Base-by-base conservation (phyloP, 1,139 yeast genomes). In the Eremothecium sinecaudum region DNA sequence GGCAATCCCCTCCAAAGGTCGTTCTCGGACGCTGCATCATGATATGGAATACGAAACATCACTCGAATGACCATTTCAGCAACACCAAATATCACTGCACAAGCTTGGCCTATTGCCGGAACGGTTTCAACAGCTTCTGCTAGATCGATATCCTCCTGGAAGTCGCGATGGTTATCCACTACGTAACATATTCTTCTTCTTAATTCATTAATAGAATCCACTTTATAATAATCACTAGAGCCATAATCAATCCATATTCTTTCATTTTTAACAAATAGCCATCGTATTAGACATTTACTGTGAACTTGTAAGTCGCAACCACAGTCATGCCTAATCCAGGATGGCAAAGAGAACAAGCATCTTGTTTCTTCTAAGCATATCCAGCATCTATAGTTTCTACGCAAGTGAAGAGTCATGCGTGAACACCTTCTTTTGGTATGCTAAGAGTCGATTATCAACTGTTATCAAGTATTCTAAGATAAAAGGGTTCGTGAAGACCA, bases 251-350 rank as follows among this genome's bases (percentile, higher is more conserved):
- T 26, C n/a, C 42, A 36, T 21, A 31, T 35, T 4, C 33, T 28
- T 28, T 42, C 37, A 24, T 46, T 46, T 18, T 42, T 19, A 14
- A 33, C 40, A 21, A 35, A 41, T 4, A 46, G 29, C 48, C 48
- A 39, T 13, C 37, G 33, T n/a, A 47, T 21, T 13, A 43, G 40
- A 31, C 52, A 47, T 10, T 31, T 17, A 24, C 43, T 43, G 33
- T 46, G 50, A 8, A 45, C 41, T 31, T 46, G 47, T 18, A 46
- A 32, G 14, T 45, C 40, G 25, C 50, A 46, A 12, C 50, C 50
- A 20, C 50, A 46, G 11, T 36, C 36, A 31, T 46, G 50, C 4
- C 28, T 28, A 15, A 39, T 36, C 47, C 47, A 46, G 2, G 39
- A 29, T 8, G 37, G 14, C 9, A 27, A 17, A 10, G 12, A n/a